phyloP scores from a whole-genome alignment of 257 asterid genomes.

The Lycium ferocissimum region DNA sequence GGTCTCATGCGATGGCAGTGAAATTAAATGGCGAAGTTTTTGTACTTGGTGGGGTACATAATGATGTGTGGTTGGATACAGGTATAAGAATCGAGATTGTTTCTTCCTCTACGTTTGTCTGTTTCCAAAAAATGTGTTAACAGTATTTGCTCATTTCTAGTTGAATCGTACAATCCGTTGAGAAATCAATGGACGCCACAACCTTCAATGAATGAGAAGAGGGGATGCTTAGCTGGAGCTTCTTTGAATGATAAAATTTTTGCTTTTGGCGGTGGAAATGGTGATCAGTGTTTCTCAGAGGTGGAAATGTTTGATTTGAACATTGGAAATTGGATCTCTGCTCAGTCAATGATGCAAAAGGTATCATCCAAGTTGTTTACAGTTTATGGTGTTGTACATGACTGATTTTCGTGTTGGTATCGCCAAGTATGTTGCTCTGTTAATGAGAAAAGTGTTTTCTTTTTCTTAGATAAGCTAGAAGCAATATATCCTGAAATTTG shows the following conservation, averaged over 20 bases:
- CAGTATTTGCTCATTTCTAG: constrained; percentile 46
- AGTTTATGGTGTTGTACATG: not conserved
- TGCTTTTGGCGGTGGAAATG: constrained; percentile 76
- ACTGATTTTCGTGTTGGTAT: constrained; percentile 14
- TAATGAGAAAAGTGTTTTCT: not conserved
- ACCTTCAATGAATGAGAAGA: constrained; percentile 60
- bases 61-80: constrained; percentile 56
- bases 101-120: not conserved
- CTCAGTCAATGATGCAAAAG: constrained; percentile 68
- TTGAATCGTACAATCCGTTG: constrained; percentile 65
- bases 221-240: constrained; percentile 60
- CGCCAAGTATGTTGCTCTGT: constrained; percentile 5
- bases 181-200: constrained; percentile 54
- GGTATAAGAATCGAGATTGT: constrained; percentile 46
- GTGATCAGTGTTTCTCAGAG: constrained; percentile 60
- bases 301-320: constrained; percentile 65
- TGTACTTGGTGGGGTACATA: constrained; percentile 60
- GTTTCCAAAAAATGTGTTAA: constrained; percentile 22
- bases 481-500: constrained; percentile 19
- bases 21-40: constrained; percentile 59
- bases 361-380: constrained; percentile 40
- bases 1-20: constrained; percentile 55
- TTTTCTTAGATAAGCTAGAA: constrained; percentile 19
- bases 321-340: constrained; percentile 61
- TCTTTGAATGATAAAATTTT: constrained; percentile 53